These are phyloP conservation scores for Clarireedia homoeocarpa DNA, from an alignment of 2,329 filamentous ascomycete genomes.

Conservation along the genomic window DNA sequence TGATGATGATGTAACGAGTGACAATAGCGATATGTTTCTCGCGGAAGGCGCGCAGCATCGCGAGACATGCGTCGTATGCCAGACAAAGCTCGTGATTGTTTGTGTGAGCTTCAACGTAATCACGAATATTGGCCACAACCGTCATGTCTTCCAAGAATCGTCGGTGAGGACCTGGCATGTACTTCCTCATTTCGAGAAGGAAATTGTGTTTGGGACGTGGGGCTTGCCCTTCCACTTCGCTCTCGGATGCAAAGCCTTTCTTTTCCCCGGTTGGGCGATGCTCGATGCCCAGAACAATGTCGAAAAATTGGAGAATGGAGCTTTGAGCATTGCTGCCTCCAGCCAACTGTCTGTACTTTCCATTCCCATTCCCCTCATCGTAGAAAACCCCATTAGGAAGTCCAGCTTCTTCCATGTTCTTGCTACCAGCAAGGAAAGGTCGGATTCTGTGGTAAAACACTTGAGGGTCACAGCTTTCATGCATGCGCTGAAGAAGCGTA, in stretches of 20 bases:
- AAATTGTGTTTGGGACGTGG: conserved; percentile 69
- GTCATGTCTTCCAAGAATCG: conserved; percentile 79
- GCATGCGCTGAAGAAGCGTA: conserved; percentile 74
- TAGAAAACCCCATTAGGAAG: conserved; percentile 80
- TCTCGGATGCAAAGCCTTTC: conserved; percentile 38
- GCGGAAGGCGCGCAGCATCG: conserved; percentile 51
- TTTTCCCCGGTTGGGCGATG: conserved; percentile 83
- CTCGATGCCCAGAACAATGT: conserved; percentile 80
- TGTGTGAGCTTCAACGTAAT: conserved; percentile 61
- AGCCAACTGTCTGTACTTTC: conserved; percentile 72
- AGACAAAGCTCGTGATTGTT: conserved; percentile 60
- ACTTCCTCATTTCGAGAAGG: conserved; percentile 91
- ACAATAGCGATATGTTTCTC: conserved; percentile 97
- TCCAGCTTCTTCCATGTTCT: conserved; percentile 82
- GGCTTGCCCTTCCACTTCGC: conserved; percentile 37
- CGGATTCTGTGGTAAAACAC: conserved; percentile 86
- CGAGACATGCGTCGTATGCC: conserved; percentile 86
- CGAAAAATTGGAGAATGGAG: conserved; percentile 95
- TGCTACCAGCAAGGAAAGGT: conserved; percentile 83
- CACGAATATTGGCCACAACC: conserved; percentile 75
- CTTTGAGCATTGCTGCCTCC: conserved; percentile 96
- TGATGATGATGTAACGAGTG: conserved; percentile 88
- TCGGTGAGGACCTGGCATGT: conserved; percentile 92
- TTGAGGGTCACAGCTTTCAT: conserved; percentile 87
- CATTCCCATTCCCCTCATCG: conserved; percentile 63